A percentile compares a stretch with the other conserved stretches of the same genome.
Evolutionary conservation across 2,329 filamentous ascomycete species (phyloP).

Genomic region (Davidsoniella australis): DNA sequence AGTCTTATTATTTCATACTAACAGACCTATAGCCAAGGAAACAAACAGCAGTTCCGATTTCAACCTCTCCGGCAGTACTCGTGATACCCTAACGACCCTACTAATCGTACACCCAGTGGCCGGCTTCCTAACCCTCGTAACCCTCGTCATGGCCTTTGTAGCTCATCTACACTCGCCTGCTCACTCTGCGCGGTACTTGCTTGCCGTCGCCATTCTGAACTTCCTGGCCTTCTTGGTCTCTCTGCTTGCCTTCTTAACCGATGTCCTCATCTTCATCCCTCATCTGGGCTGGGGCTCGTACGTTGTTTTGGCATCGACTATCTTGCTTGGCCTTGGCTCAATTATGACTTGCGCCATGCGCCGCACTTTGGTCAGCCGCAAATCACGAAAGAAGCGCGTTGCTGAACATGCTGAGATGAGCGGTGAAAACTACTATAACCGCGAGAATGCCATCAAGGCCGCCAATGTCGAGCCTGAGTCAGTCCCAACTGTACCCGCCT

Average conservation of each 20-base stretch:
- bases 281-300: conserved; percentile 90
- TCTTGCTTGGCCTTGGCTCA: conserved; percentile 64
- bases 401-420: conserved; percentile 95
- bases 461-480: conserved; percentile 33
- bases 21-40: conserved; percentile 15
- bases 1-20: background rate
- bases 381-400: conserved; percentile 82
- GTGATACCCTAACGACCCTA: conserved; percentile 61
- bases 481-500: conserved; percentile 34
- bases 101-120: conserved; percentile 88
- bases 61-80: conserved; percentile 34
- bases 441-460: conserved; percentile 40
- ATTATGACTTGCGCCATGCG: conserved; percentile 91
- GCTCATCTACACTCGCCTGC: conserved; percentile 78
- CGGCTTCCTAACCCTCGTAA: conserved; percentile 67
- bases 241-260: conserved; percentile 76
- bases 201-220: conserved; percentile 69
- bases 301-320: conserved; percentile 76
- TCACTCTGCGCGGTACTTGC: conserved; percentile 77
- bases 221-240: conserved; percentile 72
- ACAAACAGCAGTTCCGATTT: conserved; percentile 27
- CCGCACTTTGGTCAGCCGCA: conserved; percentile 74
- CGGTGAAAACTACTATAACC: conserved; percentile 76
- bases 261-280: conserved; percentile 86
- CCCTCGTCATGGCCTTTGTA: conserved; percentile 60